Evolutionary conservation across 1,284 basidiomycete species (phyloP).

Genomic region (Peniophora sp.): DNA sequence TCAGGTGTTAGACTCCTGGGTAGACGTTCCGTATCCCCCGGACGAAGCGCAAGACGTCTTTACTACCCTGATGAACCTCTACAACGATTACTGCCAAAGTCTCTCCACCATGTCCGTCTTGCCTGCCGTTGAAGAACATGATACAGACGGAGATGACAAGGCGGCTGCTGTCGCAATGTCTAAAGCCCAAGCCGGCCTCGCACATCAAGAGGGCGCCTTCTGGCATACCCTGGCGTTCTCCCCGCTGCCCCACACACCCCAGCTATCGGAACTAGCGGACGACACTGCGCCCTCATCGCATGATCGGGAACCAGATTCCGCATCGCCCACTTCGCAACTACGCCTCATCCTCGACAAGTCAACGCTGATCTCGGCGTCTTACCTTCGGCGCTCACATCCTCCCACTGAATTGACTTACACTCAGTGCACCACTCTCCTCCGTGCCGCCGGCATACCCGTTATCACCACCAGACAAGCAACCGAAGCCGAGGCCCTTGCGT

Average conservation of each 20-base stretch:
- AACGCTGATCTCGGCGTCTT: constrained; percentile 49
- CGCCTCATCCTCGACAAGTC: constrained; percentile 39
- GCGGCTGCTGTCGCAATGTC: constrained; percentile 47
- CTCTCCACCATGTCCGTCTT: constrained; percentile 31
- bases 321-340: constrained; percentile 1
- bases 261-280: no score
- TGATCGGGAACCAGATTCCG: constrained; percentile 3
- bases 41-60: constrained; percentile 2
- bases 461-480: constrained; percentile 57
- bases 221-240: constrained; percentile 41
- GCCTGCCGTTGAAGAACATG: constrained; percentile 3
- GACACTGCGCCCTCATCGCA: constrained; percentile 1
- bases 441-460: constrained; percentile 72
- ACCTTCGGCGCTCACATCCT: constrained; percentile 46
- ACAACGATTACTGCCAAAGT: constrained; percentile 40
- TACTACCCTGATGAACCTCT: constrained; percentile 22
- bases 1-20: no score
- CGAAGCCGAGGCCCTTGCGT: constrained; percentile 81
- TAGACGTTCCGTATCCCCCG: neutral
- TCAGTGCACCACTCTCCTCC: constrained; percentile 56
- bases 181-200: constrained; percentile 55
- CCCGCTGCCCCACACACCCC: no score
- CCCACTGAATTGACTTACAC: constrained; percentile 56
- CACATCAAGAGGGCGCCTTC: constrained; percentile 51
- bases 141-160: constrained; percentile 25